phyloP scores from a whole-genome alignment of 2,329 filamentous ascomycete genomes.

The Fusarium sp. region DNA sequence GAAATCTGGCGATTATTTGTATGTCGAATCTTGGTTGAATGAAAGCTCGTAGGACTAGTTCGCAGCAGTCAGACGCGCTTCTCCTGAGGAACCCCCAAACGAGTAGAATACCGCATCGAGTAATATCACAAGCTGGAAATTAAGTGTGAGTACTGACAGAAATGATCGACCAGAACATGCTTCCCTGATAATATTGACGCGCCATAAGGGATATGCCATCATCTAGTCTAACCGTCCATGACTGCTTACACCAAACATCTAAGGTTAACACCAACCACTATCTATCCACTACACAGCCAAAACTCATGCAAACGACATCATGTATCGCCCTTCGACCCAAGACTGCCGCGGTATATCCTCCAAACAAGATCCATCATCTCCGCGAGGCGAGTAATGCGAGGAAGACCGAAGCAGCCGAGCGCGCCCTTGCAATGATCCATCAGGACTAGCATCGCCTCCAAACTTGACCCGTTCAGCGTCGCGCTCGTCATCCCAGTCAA shows the following conservation, averaged over 20 bases:
- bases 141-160: not conserved
- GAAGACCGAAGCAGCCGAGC: conserved; percentile 45
- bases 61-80: not conserved
- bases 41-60: not conserved
- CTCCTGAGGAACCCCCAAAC: not conserved
- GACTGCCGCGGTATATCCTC: conserved; percentile 45
- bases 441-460: conserved; percentile 52
- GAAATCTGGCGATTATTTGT: not conserved
- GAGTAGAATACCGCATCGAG: not conserved
- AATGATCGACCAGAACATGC: not conserved
- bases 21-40: not conserved
- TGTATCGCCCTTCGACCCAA: conserved; percentile 33
- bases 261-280: not conserved
- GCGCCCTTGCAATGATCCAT: conserved; percentile 52
- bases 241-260: not conserved
- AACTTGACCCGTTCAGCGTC: conserved; percentile 49
- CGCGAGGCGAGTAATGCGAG: conserved; percentile 55
- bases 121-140: not conserved
- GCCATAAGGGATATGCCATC: not conserved
- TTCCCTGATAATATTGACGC: conserved; percentile 1
- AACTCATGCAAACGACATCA: conserved; percentile 23
- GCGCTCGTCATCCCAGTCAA: conserved; percentile 56
- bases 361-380: conserved; percentile 54
- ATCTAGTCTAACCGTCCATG: not conserved
- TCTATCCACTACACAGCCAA: conserved; percentile 2